phyloP scores from a whole-genome alignment of 441 rosid genomes.

The Biscutella laevigata region DNA sequence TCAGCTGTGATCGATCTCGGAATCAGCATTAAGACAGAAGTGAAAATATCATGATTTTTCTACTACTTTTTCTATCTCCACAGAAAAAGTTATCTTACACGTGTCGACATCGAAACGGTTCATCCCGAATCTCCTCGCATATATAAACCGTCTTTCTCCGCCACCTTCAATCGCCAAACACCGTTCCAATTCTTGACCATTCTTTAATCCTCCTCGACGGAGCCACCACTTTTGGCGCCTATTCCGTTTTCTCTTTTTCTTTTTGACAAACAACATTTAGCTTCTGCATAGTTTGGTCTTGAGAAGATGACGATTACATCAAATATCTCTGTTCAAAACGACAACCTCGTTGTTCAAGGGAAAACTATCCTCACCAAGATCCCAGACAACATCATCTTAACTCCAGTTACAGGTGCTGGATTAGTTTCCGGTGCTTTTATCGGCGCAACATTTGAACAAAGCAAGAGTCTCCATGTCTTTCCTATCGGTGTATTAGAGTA shows the following conservation, averaged over 20 bases:
- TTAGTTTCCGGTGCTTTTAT: slow-evolving; percentile 65
- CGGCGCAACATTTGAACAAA: slow-evolving; percentile 74
- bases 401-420: slow-evolving; percentile 59
- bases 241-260: neutral
- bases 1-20: too few species aligned
- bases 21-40: neutral
- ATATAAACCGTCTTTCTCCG: slow-evolving; percentile 17
- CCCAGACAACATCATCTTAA: slow-evolving; percentile 65
- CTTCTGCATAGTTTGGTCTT: neutral
- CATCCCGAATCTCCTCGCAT: neutral
- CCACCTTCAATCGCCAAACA: neutral
- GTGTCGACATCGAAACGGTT: slow-evolving; percentile 20
- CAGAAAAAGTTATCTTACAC: neutral
- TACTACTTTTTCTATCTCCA: neutral
- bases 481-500: slow-evolving; percentile 79
- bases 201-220: neutral
- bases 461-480: slow-evolving; percentile 85
- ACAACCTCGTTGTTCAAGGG: slow-evolving; percentile 83
- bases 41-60: slow-evolving; percentile 18
- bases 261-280: neutral
- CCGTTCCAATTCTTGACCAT: neutral
- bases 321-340: slow-evolving; percentile 57
- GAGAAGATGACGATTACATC: slow-evolving; percentile 70
- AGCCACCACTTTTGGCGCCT: slow-evolving; percentile 19
- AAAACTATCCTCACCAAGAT: slow-evolving; percentile 80